phyloP scores from a whole-genome alignment of 148 eudicot genomes.

The Cornus suecica region DNA sequence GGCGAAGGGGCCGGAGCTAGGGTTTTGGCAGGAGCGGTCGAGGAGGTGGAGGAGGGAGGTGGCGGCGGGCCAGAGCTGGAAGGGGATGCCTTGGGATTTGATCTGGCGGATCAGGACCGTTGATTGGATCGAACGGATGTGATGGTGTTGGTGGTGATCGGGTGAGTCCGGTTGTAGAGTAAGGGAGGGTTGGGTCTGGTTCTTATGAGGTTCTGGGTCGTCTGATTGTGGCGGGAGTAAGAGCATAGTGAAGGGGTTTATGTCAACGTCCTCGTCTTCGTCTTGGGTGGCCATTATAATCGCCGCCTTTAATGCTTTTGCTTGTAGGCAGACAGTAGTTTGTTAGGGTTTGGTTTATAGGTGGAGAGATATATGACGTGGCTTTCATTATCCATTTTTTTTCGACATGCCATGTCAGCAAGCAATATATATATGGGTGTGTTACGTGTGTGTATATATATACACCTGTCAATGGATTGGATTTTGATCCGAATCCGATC shows the following conservation, averaged over 20 bases:
- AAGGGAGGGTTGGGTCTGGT: background rate
- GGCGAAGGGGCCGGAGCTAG: constrained; percentile 17
- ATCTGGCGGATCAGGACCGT: constrained; percentile 56
- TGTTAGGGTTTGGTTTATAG: background rate
- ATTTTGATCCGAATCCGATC: no score
- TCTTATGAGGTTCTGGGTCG: no score
- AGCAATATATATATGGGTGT: no score
- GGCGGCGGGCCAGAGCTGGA: constrained; percentile 92
- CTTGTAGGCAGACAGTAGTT: background rate
- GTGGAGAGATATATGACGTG: background rate
- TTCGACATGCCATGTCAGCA: no score
- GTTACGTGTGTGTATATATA: no score
- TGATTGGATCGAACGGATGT: constrained; percentile 42
- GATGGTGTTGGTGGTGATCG: constrained; percentile 22
- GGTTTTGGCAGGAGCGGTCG: constrained; percentile 21
- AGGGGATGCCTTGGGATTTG: constrained; percentile 65
- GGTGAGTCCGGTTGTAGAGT: background rate
- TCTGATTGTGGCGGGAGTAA: constrained; percentile 5
- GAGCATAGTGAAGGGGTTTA: constrained; percentile 23
- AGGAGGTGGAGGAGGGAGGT: constrained; percentile 53
- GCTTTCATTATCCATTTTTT: no score
- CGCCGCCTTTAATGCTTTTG: background rate
- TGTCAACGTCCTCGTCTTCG: constrained; percentile 24
- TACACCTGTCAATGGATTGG: no score
- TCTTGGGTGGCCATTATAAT: background rate